phyloP scores from a whole-genome alignment of 768 basidiomycete genomes.

The Symmetrospora coprosmae region DNA sequence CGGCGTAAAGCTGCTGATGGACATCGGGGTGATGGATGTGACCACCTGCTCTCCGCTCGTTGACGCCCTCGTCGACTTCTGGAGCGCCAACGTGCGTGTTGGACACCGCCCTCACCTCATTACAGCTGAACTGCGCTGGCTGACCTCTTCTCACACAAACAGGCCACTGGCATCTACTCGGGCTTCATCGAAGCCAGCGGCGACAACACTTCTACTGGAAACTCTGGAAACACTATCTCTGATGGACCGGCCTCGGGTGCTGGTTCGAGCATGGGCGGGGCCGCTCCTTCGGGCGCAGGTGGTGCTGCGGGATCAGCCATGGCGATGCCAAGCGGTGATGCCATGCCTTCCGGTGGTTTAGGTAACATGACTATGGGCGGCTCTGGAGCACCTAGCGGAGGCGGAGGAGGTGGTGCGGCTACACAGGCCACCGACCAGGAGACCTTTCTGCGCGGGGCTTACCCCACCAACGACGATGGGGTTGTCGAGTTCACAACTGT shows the following conservation, averaged over 20 bases:
- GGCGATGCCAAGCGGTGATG: neutral
- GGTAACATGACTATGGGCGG: too few relatives aligned
- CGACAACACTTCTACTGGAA: too few relatives aligned
- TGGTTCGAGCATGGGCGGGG: too few relatives aligned
- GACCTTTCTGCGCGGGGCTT: neutral
- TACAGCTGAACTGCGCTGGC: too few relatives aligned
- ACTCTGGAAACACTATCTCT: too few relatives aligned
- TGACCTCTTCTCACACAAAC: neutral
- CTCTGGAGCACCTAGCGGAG: too few relatives aligned
- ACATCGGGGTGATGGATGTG: neutral
- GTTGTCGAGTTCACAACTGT: neutral
- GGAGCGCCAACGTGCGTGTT: too few relatives aligned
- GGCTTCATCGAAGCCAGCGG: neutral
- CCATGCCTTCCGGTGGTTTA: too few relatives aligned
- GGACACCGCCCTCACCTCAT: too few relatives aligned
- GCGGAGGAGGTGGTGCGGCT: too few relatives aligned
- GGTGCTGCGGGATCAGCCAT: neutral
- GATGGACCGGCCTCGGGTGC: too few relatives aligned
- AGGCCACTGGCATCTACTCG: neutral
- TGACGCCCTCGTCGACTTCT: neutral
- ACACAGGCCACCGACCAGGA: neutral
- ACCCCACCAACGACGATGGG: neutral
- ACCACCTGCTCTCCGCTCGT: neutral
- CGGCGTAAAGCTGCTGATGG: neutral
- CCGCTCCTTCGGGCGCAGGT: neutral